Evolutionary conservation across 1,284 basidiomycete species (phyloP), one percentile per base, ranked within the genome.

Genomic region (Rhodotorula sp.): DNA sequence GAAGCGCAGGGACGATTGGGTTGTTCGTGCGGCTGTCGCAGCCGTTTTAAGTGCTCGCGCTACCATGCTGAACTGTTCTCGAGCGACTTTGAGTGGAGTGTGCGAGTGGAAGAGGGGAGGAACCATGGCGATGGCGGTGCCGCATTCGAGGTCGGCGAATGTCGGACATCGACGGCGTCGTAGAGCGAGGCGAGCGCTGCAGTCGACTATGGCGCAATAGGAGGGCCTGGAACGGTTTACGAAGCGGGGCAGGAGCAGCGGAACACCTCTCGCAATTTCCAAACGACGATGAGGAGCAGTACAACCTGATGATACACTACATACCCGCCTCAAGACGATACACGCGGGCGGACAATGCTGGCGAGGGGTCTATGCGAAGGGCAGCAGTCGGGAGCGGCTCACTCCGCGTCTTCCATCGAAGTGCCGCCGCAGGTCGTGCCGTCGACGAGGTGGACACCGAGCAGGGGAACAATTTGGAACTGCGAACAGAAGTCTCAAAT

Each of bases 391-490:
- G 40, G 11, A 18, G 4, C 30, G 31, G 9, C 11, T 51, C 50
- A 47, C 48, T 57, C 55, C n/a, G 53, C 26, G 15, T 52, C 63
- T 11, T 59, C 57, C 64, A 34, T 58, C 58, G 47, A 37, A 22
- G 59, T 50, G n/a, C 70, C 67, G 52, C 68, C 69, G 31, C 61
- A 59, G 20, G 70, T 51, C 16, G 61, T 58, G 16, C 73, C 73
- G 46, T 75, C 67, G 20, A 68, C 59, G n/a, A 75, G 48, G 34
- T 68, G 59, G 50, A 75, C 58, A 37, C 73, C 71, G n/a, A 75
- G 64, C 10, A 68, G 55, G 9, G 73, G 73, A 4, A 73, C 62
- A 26, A 75, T 70, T 59, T 73, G 71, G 62, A 75, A 75, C 72
- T 74, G 62, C 20, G 15, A 18, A 20, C 26, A 7, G 24, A 1